Base-by-base conservation (phyloP, 2,329 filamentous ascomycete genomes). In the Lachnellula cervina region DNA sequence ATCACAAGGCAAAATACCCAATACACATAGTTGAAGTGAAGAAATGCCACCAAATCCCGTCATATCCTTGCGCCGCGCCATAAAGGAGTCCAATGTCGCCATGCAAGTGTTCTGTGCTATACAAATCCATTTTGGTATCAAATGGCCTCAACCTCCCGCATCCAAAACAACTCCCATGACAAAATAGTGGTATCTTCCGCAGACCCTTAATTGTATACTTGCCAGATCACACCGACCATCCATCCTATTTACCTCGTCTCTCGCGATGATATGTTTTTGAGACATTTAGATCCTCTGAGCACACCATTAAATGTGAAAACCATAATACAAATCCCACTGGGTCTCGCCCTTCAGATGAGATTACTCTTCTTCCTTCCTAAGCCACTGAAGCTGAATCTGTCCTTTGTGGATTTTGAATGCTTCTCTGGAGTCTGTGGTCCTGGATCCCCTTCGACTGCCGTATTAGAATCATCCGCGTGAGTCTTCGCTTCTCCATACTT, bases 321-420 rank as follows among this genome's bases (percentile, higher is more conserved):
- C 55, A 57, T 57, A 57, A 45, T 57, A 57, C 55, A 57, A 51
- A 50, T 45, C 5, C 4, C 13, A 23, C 42, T 21, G 4, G 11
- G 23, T 48, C 51, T 14, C 16, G 11, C 7, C 37, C 19, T 28
- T 46, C 48, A 65, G 54, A 76, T 66, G 58, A 76, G 74, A 59
- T 77, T 80, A 70, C 82, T 87, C 79, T 88, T 90, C 76, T 90
- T 91, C 66, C 83, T 76, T 4, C 87, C 84, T 13, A 90, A 66
- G 16, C 61, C 62, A 56, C 81, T 76, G 62, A 85, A 83, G 63
- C 79, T 87, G 64, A 90, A 88, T 25, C 86, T 78, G 60, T 84
- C 83, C 70, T 82, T 86, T 47, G 77, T 70, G 8, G 54, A 43
- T 66, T 76, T 79, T n/a, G 77, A 72, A 52, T 75, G 74, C 69